Evolutionary conservation across 192 early-diverging fungal genomes (phyloP), one percentile per base, ranked within the genome.

Genomic region (Coemansia sp.): DNA sequence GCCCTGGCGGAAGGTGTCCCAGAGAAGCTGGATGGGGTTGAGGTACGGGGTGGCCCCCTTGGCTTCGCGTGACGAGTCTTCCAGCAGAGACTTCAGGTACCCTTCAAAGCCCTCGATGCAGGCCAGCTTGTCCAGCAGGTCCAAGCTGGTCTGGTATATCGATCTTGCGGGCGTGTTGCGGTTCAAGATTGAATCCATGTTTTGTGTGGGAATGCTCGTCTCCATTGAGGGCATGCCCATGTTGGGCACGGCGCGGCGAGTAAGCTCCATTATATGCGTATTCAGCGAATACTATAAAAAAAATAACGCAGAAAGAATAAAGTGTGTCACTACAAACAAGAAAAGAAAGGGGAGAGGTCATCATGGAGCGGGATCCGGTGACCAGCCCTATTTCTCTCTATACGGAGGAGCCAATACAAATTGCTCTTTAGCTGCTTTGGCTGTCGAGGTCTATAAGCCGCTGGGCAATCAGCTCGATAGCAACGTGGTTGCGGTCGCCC

Each of bases 21-120:
- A 91, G 18, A 91, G 72, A 37, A 86, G 80, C 54, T 87, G 78
- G 44, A 89, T 78, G 19, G 89, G 89, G 60, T 91, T 77, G n/a
- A 75, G 65, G 37, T 53, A 77, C 50, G 63, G 72, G 58, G 53
- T 56, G 49, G 33, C 70, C 57, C 28, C 68, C 68, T 57, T 72
- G 60, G 23, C 74, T 39, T 70, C 66, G 52, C 60, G 59, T 1
- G 51, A 31, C 26, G 58, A 18, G 48, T 43, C 68, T 23, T 77
- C 73, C 8, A 77, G 57, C 50, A 77, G 49, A 31, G 73, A 59
- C 4, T 63, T 68, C 21, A 91, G 76, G 55, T 84, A 88, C 14
- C 63, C 44, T 37, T 84, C 78, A 59, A 91, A 87, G 19, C 84
- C 87, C 20, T 86, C 81, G 20, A 91, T 87, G 59, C 81, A 80